These are phyloP conservation scores for Lenzites betulinus DNA, from an alignment of 768 basidiomycete genomes.

Conservation along the genomic window DNA sequence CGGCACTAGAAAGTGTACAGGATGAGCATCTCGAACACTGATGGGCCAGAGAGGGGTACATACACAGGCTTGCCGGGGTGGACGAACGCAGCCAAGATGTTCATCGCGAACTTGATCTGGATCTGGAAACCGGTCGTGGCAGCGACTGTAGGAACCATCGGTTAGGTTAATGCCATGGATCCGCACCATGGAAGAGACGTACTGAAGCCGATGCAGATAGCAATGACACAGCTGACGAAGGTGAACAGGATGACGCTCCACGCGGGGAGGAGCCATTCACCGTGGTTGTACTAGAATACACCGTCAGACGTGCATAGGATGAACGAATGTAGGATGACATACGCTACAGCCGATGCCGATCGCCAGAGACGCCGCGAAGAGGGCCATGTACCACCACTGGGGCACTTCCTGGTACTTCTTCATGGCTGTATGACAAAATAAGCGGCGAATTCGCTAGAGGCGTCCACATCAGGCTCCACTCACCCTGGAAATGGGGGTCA, in stretches of 20 bases:
- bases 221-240: constrained; percentile 41
- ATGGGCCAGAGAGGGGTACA: constrained; percentile 5
- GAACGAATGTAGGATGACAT: constrained; percentile 12
- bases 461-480: constrained; percentile 1
- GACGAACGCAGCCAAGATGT: constrained; percentile 52
- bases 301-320: not conserved
- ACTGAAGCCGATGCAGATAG: constrained; percentile 39
- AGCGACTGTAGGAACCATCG: constrained; percentile 30
- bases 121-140: constrained; percentile 47
- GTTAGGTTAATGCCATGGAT: not conserved
- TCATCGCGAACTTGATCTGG: constrained; percentile 51
- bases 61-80: constrained; percentile 51
- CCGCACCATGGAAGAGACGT: constrained; percentile 15
- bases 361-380: constrained; percentile 48
- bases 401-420: constrained; percentile 55
- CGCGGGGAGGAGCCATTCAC: constrained; percentile 50
- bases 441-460: not conserved
- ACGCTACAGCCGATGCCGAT: constrained; percentile 50
- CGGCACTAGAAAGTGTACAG: constrained; percentile 36
- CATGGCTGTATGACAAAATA: constrained; percentile 39
- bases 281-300: constrained; percentile 33
- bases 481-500: constrained; percentile 52
- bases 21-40: not conserved
- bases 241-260: constrained; percentile 58
- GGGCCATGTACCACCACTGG: constrained; percentile 49